Conservation (phyloP, 2,329 filamentous ascomycete species). For the Aspergillus bombycis region DNA sequence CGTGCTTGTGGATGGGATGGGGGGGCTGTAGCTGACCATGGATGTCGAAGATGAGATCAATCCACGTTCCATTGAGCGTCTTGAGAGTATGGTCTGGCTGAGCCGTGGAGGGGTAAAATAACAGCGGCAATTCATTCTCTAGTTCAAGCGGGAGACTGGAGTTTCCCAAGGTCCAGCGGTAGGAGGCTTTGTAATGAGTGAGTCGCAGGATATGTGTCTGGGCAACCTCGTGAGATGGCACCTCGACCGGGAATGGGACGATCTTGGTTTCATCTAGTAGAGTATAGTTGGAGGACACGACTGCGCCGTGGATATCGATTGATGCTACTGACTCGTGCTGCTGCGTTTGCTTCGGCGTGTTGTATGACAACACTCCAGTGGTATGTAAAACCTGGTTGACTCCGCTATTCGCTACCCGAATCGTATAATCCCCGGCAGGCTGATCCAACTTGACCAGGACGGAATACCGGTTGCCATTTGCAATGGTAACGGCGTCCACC, state of each 20-base stretch:
- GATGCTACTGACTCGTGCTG: constrained; percentile 40
- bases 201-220: constrained; percentile 47
- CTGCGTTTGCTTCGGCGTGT: constrained; percentile 23
- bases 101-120: constrained; percentile 51
- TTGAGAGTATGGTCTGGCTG: constrained; percentile 51
- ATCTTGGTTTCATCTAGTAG: constrained; percentile 50
- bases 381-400: constrained; percentile 59
- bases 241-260: constrained; percentile 52
- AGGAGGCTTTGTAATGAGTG: constrained; percentile 43
- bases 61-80: constrained; percentile 54
- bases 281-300: constrained; percentile 43
- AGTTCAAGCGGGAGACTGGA: constrained; percentile 40
- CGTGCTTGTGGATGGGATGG: constrained; percentile 68
- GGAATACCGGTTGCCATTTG: constrained; percentile 39
- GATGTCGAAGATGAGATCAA: constrained; percentile 59
- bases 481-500: constrained; percentile 34
- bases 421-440: constrained; percentile 53
- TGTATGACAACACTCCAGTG: constrained; percentile 53
- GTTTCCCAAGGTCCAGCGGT: constrained; percentile 57
- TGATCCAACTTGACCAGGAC: constrained; percentile 48
- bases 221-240: constrained; percentile 48
- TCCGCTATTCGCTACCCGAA: constrained; percentile 54
- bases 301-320: constrained; percentile 54
- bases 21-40: constrained; percentile 52
- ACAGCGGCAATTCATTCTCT: constrained; percentile 48